These are phyloP conservation scores for Cicer yamashitae DNA, from an alignment of 306 rosid species.

Conservation along the genomic window DNA sequence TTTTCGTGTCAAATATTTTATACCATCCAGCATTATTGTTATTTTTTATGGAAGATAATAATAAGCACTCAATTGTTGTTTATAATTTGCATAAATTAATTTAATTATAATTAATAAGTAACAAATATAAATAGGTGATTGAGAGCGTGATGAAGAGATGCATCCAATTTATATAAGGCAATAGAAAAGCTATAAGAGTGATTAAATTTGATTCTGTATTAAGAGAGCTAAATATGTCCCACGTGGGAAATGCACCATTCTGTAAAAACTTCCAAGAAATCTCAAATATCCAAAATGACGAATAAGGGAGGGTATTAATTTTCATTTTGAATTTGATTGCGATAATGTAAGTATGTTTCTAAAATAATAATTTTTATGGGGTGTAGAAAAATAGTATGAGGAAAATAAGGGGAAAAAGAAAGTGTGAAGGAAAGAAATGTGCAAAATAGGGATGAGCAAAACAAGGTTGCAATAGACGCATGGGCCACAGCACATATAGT, in stretches of 20 bases:
- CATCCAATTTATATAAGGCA: neutral
- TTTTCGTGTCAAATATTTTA: slow-evolving; percentile 4
- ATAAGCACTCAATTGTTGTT: neutral
- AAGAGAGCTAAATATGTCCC: neutral
- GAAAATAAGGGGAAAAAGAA: neutral
- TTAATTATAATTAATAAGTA: neutral
- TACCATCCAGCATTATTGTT: neutral
- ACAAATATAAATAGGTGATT: neutral
- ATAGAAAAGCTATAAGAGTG: slow-evolving; percentile 1
- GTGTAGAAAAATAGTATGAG: neutral
- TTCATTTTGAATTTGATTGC: neutral
- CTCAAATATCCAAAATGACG: slow-evolving; percentile 32
- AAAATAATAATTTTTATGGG: neutral
- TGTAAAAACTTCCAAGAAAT: neutral
- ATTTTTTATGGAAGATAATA: neutral
- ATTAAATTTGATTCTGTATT: slow-evolving; percentile 15
- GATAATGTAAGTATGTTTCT: neutral
- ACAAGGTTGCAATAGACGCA: slow-evolving; percentile 57
- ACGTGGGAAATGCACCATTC: slow-evolving; percentile 26
- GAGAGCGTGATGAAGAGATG: neutral
- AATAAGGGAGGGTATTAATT: neutral
- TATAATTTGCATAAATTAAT: neutral
- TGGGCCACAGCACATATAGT: slow-evolving; percentile 47
- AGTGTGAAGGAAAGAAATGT: neutral
- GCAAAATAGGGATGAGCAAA: neutral